Evolutionary conservation across 1,139 yeast species (phyloP), one percentile per base, ranked within the genome.

Genomic region (Candida buenavistaensis): DNA sequence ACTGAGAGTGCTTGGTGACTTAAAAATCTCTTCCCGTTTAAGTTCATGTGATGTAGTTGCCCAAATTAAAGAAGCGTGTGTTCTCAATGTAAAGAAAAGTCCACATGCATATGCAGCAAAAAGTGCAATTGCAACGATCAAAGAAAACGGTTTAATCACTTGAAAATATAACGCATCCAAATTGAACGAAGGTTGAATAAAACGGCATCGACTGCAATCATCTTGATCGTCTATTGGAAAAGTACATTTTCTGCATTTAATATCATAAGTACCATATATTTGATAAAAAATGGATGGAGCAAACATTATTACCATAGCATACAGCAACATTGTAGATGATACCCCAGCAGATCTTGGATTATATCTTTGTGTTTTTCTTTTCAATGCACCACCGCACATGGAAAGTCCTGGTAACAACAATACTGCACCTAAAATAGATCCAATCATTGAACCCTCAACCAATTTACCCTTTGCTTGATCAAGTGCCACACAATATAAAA

Each of bases 31-130:
- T 26, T 55, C 62, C 24, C 31, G 37, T 28, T 36, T 41, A 6
- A 48, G 46, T 36, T 68, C 75, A 36, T 69, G 74, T 2, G 68
- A 62, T 3, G 32, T 23, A 33, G 75, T 78, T 34, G 90, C 88
- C 99, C 98, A 94, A 45, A 92, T 94, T 59, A 89, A 70, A 1
- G 96, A 92, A 0, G 98, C 98, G 59, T 92, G 99, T 0, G 98
- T 92, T 49, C 96, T 76, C 51, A 92, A 72, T 0, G 99, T 92
- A 57, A 92, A 92, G 76, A 88, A 82, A 34, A 92, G 66, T 1
- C 98, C 97, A 59, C 90, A 82, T n/a, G 80, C 75, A 54, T 92
- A 92, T 0, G 96, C 92, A 11, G 86, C 64, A 53, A 90, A 88
- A 34, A 92, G 70, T 6, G 89, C 78, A 21, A 82, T 48, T 0